Percentiles rank a stretch among this genome's conserved stretches.
Evolutionary conservation across 306 rosid genomes (phyloP).

Genomic region (Begonia loranthoides): DNA sequence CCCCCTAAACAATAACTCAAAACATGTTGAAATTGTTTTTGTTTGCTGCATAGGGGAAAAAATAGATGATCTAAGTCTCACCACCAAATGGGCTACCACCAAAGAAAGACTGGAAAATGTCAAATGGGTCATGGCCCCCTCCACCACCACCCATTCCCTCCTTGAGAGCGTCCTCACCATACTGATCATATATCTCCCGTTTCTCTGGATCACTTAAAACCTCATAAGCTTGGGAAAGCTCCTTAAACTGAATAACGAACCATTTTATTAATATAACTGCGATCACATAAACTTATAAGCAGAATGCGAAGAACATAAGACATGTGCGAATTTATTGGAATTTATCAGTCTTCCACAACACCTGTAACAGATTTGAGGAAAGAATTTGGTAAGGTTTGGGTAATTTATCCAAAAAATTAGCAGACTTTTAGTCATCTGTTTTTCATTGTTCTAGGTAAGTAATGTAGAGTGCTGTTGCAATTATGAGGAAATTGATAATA

Average conservation of each 20-base stretch:
- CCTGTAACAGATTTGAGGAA: no score
- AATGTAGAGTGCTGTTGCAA: no score
- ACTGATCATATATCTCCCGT: slow-evolving; percentile 84
- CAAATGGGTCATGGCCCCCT: slow-evolving; percentile 90
- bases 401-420: no score
- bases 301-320: no score
- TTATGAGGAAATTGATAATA: no score
- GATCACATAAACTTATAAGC: no score
- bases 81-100: slow-evolving; percentile 84
- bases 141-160: slow-evolving; percentile 99
- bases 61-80: slow-evolving; percentile 10
- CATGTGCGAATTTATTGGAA: no score
- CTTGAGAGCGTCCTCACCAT: slow-evolving; percentile 94
- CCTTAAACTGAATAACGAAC: slow-evolving; percentile 45
- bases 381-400: no score
- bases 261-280: no score
- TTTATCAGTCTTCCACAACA: no score
- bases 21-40: not conserved
- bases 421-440: no score
- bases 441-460: no score
- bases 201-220: slow-evolving; percentile 90
- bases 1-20: slow-evolving; percentile 26
- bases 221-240: slow-evolving; percentile 91
- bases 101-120: slow-evolving; percentile 83
- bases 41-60: not conserved